phyloP scores from a whole-genome alignment of 2,329 filamentous ascomycete species.

The Mycocentrospora acerina region DNA sequence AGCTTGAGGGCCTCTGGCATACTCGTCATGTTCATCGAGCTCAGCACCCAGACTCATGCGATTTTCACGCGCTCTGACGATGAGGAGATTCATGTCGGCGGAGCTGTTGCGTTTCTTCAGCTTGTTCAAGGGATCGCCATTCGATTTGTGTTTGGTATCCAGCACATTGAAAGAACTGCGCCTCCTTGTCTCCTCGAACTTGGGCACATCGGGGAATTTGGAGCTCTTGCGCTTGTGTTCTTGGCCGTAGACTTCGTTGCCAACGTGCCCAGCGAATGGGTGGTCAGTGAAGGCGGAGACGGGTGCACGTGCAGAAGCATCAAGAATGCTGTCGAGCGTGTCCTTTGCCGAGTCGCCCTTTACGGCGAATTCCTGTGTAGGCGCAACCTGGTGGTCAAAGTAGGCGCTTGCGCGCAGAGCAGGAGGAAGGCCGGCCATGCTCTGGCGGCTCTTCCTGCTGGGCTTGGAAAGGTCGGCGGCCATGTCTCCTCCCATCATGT shows the following conservation, averaged over 20 bases:
- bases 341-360: constrained; percentile 80
- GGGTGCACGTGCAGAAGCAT: constrained; percentile 84
- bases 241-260: constrained; percentile 71
- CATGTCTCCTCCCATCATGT: constrained; percentile 9
- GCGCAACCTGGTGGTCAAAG: constrained; percentile 69
- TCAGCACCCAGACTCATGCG: constrained; percentile 41
- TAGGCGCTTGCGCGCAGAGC: constrained; percentile 89
- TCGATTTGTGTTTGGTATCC: constrained; percentile 40
- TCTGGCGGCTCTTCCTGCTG: constrained; percentile 38
- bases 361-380: constrained; percentile 57
- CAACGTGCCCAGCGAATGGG: constrained; percentile 73
- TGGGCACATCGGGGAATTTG: constrained; percentile 26
- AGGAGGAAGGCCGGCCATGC: constrained; percentile 66
- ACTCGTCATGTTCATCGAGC: constrained; percentile 30
- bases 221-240: constrained; percentile 45
- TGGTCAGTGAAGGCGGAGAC: constrained; percentile 92
- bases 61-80: constrained; percentile 34
- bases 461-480: constrained; percentile 14
- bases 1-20: constrained; percentile 32
- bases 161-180: constrained; percentile 42
- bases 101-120: constrained; percentile 46
- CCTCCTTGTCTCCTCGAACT: constrained; percentile 33
- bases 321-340: constrained; percentile 87
- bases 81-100: constrained; percentile 38
- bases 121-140: constrained; percentile 41